These are phyloP conservation scores for Stromatinia cepivora DNA, from an alignment of 2,329 filamentous ascomycete genomes.

Conservation along the genomic window DNA sequence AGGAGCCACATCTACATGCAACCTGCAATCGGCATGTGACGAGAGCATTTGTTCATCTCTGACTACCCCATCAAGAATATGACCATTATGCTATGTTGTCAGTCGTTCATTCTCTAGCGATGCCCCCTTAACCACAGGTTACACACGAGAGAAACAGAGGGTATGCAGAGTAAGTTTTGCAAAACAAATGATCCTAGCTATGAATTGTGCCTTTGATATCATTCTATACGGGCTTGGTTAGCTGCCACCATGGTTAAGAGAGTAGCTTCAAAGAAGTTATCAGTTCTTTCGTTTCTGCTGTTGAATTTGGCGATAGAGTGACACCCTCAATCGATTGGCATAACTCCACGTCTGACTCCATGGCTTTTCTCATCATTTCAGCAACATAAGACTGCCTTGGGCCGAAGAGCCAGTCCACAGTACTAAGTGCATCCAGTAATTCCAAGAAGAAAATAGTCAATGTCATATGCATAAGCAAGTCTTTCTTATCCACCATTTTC, in stretches of 20 bases:
- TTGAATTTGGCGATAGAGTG: conserved; percentile 31
- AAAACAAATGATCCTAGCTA: neutral
- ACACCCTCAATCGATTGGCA: conserved; percentile 38
- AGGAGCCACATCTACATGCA: neutral
- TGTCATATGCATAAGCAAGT: conserved; percentile 42
- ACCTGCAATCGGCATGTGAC: neutral
- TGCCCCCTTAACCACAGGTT: conserved; percentile 13
- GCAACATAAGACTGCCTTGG: conserved; percentile 36
- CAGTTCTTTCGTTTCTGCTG: conserved; percentile 38
- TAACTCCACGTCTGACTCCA: conserved; percentile 33
- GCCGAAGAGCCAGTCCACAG: conserved; percentile 32
- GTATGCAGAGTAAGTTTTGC: neutral
- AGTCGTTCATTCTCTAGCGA: conserved; percentile 9
- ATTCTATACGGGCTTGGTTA: neutral
- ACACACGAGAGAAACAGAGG: neutral
- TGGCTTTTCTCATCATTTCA: conserved; percentile 34
- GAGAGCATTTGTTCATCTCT: neutral
- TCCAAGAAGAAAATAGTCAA: conserved; percentile 41
- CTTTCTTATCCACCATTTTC: conserved; percentile 41
- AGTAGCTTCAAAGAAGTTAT: conserved; percentile 14
- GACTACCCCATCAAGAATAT: neutral
- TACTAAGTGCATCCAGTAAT: conserved; percentile 39
- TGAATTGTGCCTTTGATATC: neutral
- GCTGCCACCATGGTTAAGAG: neutral
- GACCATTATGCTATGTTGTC: neutral